A percentile compares a stretch with the other conserved stretches of the same genome.
These are phyloP conservation scores for Aspergillus hancockii DNA, from an alignment of 495 filamentous ascomycete genomes.

Conservation along the genomic window DNA sequence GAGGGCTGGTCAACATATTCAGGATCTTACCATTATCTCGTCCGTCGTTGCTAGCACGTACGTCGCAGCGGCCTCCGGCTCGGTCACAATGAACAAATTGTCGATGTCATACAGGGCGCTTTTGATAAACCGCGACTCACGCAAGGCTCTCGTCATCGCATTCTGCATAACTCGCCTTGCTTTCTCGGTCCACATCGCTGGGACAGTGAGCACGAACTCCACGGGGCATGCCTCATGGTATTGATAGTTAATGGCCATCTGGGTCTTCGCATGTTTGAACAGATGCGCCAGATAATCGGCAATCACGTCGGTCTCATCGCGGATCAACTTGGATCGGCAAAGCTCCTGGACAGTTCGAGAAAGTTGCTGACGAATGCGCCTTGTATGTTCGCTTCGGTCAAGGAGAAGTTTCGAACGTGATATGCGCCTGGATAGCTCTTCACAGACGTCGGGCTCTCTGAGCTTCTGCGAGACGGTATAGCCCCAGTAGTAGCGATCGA, in stretches of 20 bases:
- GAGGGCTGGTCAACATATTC: not conserved
- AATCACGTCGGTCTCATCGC: constrained; percentile 6
- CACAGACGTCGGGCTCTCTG: not conserved
- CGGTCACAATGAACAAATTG: constrained; percentile 4
- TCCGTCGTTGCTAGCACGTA: constrained; percentile 7
- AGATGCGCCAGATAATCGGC: constrained; percentile 4
- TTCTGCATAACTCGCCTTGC: constrained; percentile 5
- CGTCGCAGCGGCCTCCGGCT: constrained; percentile 4
- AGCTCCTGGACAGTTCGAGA: not conserved
- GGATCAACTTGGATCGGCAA: not conserved
- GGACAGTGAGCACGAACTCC: constrained; percentile 5
- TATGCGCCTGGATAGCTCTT: not conserved
- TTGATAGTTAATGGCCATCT: not conserved
- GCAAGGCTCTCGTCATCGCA: constrained; percentile 1
- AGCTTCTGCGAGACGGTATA: not conserved
- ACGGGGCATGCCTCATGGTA: constrained; percentile 1
- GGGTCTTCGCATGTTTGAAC: not conserved
- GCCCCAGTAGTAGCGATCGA: constrained; percentile 5
- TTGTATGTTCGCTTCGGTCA: constrained; percentile 1
- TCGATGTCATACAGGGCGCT: constrained; percentile 2
- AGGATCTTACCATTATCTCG: not conserved
- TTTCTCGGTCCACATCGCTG: not conserved
- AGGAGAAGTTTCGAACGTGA: constrained; percentile 6
- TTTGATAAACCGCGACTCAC: constrained; percentile 1
- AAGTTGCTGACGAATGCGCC: not conserved